phyloP scores from a whole-genome alignment of 2,329 filamentous ascomycete species.

The Pseudocercospora ulei region DNA sequence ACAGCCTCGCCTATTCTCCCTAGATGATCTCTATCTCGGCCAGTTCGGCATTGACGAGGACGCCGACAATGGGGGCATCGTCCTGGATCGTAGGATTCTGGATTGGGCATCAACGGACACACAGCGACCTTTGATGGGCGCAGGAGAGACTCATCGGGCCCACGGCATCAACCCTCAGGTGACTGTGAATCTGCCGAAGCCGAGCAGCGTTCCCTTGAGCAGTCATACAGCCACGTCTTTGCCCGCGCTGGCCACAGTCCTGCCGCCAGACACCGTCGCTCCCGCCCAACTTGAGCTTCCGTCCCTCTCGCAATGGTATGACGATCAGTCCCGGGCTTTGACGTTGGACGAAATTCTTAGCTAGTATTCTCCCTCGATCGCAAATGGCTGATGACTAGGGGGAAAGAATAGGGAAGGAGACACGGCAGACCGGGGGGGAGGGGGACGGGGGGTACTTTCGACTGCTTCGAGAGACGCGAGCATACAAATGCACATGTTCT shows the following conservation, averaged over 20 bases:
- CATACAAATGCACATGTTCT: no score
- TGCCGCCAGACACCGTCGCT: constrained; percentile 15
- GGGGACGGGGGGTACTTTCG: no score
- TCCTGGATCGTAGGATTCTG: constrained; percentile 33
- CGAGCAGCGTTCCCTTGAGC: constrained; percentile 16
- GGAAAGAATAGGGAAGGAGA: background rate
- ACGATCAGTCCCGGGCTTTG: constrained; percentile 4
- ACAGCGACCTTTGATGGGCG: background rate
- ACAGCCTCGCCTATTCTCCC: constrained; percentile 22
- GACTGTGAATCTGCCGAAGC: constrained; percentile 26
- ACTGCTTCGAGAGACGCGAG: no score
- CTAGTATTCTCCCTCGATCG: background rate
- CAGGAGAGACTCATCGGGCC: constrained; percentile 8
- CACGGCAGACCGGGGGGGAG: background rate
- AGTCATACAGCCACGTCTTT: constrained; percentile 15
- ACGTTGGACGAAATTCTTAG: constrained; percentile 15
- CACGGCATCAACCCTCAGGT: constrained; percentile 26
- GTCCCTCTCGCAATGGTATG: constrained; percentile 25
- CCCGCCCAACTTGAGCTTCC: constrained; percentile 29
- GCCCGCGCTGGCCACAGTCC: constrained; percentile 12
- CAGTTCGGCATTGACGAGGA: constrained; percentile 23
- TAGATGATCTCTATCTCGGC: constrained; percentile 30
- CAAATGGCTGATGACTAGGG: background rate
- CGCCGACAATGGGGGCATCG: constrained; percentile 27
- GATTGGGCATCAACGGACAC: constrained; percentile 27